Conservation (phyloP, 2,329 filamentous ascomycete genomes). For the Sarocladiaceae sp. region DNA sequence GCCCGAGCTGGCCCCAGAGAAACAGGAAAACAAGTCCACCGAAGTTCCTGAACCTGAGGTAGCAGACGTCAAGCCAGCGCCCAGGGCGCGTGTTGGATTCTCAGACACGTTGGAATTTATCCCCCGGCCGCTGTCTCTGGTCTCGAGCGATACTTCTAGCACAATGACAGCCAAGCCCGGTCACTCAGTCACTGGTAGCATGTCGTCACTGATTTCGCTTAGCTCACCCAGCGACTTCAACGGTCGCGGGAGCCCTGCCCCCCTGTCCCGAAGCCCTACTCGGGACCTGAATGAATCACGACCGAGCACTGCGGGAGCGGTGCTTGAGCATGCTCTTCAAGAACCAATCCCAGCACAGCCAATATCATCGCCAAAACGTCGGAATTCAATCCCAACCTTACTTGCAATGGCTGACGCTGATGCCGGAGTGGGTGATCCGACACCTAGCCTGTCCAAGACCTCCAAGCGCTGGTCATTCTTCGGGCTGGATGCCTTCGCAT, state of each 20-base stretch:
- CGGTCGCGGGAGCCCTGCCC: constrained; percentile 33
- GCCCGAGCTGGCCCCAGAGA: background rate
- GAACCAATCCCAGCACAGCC: constrained; percentile 19
- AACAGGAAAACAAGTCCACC: background rate
- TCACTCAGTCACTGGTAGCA: constrained; percentile 71
- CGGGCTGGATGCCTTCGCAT: constrained; percentile 48
- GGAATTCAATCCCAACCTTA: constrained; percentile 55
- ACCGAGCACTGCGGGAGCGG: constrained; percentile 66
- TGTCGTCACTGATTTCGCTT: constrained; percentile 68
- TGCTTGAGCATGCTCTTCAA: constrained; percentile 43
- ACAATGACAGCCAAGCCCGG: constrained; percentile 63
- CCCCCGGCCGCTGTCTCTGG: constrained; percentile 71
- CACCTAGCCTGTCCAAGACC: constrained; percentile 43
- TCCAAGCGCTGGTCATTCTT: constrained; percentile 59
- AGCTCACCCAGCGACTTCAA: constrained; percentile 27
- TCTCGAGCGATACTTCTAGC: constrained; percentile 79
- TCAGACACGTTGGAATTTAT: constrained; percentile 81
- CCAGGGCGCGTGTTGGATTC: constrained; percentile 69
- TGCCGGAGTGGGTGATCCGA: constrained; percentile 25
- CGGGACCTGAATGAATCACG: constrained; percentile 42
- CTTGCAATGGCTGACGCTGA: constrained; percentile 31
- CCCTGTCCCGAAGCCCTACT: constrained; percentile 33
- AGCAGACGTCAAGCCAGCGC: constrained; percentile 23
- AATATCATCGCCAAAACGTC: constrained; percentile 37
- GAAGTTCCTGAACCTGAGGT: background rate